Evolutionary conservation across 225 moss, liverwort and hornwort species (phyloP), one percentile per base, ranked within the genome.

Genomic region (Sphagnum contortum): DNA sequence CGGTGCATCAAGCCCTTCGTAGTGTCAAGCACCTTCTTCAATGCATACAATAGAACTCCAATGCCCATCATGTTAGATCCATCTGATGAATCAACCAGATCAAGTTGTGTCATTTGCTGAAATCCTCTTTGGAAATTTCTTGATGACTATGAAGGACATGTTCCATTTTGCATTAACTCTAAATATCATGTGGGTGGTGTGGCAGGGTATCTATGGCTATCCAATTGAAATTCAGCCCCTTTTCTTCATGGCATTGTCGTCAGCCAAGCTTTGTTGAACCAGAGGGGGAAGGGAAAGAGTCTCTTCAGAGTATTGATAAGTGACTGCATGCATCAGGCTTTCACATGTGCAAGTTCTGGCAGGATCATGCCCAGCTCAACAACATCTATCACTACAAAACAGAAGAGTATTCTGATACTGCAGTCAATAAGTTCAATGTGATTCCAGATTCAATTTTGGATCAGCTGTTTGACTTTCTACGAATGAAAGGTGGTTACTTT

Each of bases 291-390:
- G 81, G 81, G 9, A 82, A 82, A 64, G 81, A 82, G 66, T 78
- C 78, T 61, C 69, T 75, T 11, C 77, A 82, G 50, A 77, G 81
- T 13, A 82, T 82, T 68, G 81, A 82, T 64, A 82, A 82, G 70
- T 51, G 81, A 64, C 61, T 82, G 60, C 75, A 74, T 47, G 81
- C 81, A 3, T 60, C 78, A 70, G 78, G 78, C 64, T 82, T 71
- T 66, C 81, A 82, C 72, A 82, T 82, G 75, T 77, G 81, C 48
- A 77, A 82, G 60, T 82, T 82, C 71, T 82, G 81, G 81, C 69
- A 77, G 6, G 81, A 82, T 61, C 77, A 78, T 65, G 44, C 48
- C 49, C 78, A 82, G 81, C 78, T 82, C 5, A 82, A 82, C 68
- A 75, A 63, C 9, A 82, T 82, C 47, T 82, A 82, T 50, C 78